These are phyloP conservation scores for Cyclotella sp. DNA, from an alignment of 108 stramenopile species.

Conservation along the genomic window DNA sequence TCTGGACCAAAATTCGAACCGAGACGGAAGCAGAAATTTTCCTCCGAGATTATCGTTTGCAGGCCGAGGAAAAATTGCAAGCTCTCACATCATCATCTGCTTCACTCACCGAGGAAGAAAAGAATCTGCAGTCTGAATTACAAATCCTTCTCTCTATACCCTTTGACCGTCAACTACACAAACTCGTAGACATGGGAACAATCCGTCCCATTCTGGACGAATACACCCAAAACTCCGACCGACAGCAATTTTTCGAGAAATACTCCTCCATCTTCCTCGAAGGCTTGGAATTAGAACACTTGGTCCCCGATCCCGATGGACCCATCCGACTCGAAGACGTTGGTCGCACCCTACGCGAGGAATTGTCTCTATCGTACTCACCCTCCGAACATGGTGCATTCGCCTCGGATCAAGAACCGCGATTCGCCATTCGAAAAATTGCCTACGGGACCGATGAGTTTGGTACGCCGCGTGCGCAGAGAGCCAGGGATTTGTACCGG, in stretches of 20 bases:
- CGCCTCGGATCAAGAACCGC: conserved; percentile 32
- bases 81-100: background rate
- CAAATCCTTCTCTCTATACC: conserved; percentile 66
- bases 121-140: conserved; percentile 23
- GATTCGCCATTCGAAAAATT: conserved; percentile 70
- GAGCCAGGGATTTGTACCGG: conserved; percentile 66
- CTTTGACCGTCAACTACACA: conserved; percentile 64
- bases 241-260: conserved; percentile 66
- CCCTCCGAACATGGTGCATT: conserved; percentile 2
- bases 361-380: conserved; percentile 34
- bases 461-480: conserved; percentile 56
- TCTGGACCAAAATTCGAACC: conserved; percentile 67
- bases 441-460: conserved; percentile 70
- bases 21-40: conserved; percentile 73
- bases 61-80: conserved; percentile 35
- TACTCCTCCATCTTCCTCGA: conserved; percentile 77
- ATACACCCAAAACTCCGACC: conserved; percentile 64
- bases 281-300: conserved; percentile 78
- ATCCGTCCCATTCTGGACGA: conserved; percentile 83
- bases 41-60: conserved; percentile 54
- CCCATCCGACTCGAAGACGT: conserved; percentile 71
- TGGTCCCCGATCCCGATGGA: conserved; percentile 79
- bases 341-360: conserved; percentile 39
- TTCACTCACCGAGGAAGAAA: conserved; percentile 35
- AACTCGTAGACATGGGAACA: conserved; percentile 72